These are phyloP conservation scores for Daldinia grandis DNA, from an alignment of 495 filamentous ascomycete species.

Conservation along the genomic window DNA sequence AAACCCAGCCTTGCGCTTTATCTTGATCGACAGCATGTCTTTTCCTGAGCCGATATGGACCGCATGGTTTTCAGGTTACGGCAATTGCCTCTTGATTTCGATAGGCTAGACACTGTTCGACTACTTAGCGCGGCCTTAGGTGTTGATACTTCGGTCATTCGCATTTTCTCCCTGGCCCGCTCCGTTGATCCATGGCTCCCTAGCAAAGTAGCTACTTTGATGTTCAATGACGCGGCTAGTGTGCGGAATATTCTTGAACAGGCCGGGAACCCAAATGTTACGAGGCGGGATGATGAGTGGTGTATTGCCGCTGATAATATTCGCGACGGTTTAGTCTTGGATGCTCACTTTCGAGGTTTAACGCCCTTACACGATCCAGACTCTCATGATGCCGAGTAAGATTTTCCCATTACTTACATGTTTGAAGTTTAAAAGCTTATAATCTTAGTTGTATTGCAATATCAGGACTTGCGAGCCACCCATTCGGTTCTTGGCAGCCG, in stretches of 20 bases:
- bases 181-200: conserved; percentile 21
- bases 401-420: background rate
- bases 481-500: conserved; percentile 40
- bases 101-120: background rate
- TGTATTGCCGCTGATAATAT: background rate
- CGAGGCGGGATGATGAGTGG: conserved; percentile 19
- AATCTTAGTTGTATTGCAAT: conserved; percentile 33
- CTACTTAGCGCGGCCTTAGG: conserved; percentile 17
- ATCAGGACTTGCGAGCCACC: conserved; percentile 39
- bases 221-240: conserved; percentile 6
- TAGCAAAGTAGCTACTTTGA: conserved; percentile 21
- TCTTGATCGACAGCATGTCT: background rate
- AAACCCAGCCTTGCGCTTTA: background rate
- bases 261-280: background rate
- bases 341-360: conserved; percentile 23
- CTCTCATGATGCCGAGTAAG: conserved; percentile 17
- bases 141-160: conserved; percentile 8
- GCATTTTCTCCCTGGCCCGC: conserved; percentile 19
- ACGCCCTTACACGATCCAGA: conserved; percentile 22
- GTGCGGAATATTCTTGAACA: conserved; percentile 5
- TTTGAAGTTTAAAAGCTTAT: background rate
- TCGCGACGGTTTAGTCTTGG: conserved; percentile 10
- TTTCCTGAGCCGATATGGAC: background rate
- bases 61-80: conserved; percentile 1
- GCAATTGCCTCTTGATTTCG: conserved; percentile 1